phyloP scores from a whole-genome alignment of 257 asterid species.

The Gentiana macrophylla region DNA sequence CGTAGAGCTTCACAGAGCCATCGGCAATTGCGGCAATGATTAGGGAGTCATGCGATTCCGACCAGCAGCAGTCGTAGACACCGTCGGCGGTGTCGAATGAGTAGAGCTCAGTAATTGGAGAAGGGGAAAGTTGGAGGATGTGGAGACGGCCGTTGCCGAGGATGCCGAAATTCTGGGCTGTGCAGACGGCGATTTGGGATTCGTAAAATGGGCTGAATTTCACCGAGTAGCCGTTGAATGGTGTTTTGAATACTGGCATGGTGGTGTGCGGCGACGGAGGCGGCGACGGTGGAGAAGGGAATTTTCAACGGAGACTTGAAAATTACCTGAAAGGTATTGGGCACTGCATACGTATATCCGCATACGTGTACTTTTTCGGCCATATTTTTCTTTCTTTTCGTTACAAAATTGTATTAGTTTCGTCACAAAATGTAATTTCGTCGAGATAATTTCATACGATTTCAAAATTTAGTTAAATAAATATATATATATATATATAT shows the following conservation, averaged over 20 bases:
- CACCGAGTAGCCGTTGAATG: slow-evolving; percentile 89
- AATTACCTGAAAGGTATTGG: background rate
- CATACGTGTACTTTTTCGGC: too few species aligned
- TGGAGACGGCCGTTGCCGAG: slow-evolving; percentile 96
- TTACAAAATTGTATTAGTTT: too few species aligned
- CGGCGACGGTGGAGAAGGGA: background rate
- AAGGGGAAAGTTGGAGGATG: slow-evolving; percentile 65
- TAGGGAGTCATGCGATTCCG: slow-evolving; percentile 91
- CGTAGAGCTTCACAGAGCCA: slow-evolving; percentile 87
- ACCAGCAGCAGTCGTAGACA: slow-evolving; percentile 89
- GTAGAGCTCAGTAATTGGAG: slow-evolving; percentile 49
- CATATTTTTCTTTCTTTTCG: too few species aligned
- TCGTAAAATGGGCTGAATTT: slow-evolving; percentile 94
- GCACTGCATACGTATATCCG: too few species aligned
- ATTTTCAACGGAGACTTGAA: background rate
- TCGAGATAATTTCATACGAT: too few species aligned
- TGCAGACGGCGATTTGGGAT: slow-evolving; percentile 78
- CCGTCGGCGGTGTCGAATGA: slow-evolving; percentile 96
- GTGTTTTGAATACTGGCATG: slow-evolving; percentile 74
- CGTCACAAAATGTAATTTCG: too few species aligned
- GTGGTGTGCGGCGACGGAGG: slow-evolving; percentile 15
- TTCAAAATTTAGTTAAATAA: too few species aligned
- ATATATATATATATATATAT: too few species aligned
- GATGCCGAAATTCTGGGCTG: slow-evolving; percentile 91
- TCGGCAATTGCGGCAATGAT: slow-evolving; percentile 83